Evolutionary conservation across 2,329 filamentous ascomycete species (phyloP), one percentile per base, ranked within the genome.

Genomic region (Hyphodiscus sp.): DNA sequence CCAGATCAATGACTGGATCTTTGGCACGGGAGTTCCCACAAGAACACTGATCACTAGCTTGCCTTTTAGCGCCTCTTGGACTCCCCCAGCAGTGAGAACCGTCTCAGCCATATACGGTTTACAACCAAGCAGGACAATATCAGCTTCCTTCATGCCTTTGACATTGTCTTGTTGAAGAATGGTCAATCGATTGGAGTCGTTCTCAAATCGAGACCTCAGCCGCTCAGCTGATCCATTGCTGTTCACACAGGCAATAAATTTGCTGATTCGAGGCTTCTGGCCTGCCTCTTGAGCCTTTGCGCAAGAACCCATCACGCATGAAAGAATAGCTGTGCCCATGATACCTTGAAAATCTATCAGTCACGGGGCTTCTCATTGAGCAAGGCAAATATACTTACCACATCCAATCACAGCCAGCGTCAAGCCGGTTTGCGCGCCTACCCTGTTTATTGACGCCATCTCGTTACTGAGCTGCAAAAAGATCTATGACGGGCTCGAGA

Each of bases 21-120:
- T 83, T 44, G 80, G 71, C 10, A 82, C 80, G 1, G 86, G 83
- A 23, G 94, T 81, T 53, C 91, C 91, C 4, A 89, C 89, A 52
- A 88, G 81, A 60, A 96, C 89, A 65, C 83, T 89, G 68, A 96
- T 85, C 33, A 96, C 76, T 2, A 95, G 77, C 70, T 95, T 96
- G 44, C 87, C 89, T 54, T 80, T 75, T 11, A 95, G 77, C 0
- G 89, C 90, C 58, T 85, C 79, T 44, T 76, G 74, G 71, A 95
- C 87, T 49, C 86, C 88, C 1, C 80, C 71, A 50, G 80, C 80
- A 51, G 76, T 74, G 1, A 96, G 78, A 41, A 95, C 79, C 3
- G 80, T 80, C 56, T 80, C 76, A 56, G 87, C 81, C 75, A 87
- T 85, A 67, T 87, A 81, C 0, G 90, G 87, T 71, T 95, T 94